These are phyloP conservation scores for Macadamia tetraphylla DNA, from an alignment of 164 flowering plant genomes.

Conservation along the genomic window DNA sequence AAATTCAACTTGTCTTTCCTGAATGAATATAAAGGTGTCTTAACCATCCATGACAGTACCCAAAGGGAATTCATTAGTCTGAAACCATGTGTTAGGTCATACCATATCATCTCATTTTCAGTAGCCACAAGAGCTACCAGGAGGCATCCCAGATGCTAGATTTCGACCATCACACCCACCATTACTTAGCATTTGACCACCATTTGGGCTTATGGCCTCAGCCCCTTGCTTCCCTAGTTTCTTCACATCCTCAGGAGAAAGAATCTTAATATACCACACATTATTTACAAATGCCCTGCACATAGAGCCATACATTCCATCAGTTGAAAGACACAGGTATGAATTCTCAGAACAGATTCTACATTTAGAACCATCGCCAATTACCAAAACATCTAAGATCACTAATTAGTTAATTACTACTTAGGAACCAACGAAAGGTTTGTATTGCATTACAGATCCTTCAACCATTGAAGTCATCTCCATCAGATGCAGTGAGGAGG, in stretches of 20 bases:
- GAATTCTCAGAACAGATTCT: not conserved
- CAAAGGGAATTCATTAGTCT: not conserved
- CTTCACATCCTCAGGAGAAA: conserved; percentile 70
- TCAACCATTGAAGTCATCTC: too few relatives aligned
- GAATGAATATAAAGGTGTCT: too few relatives aligned
- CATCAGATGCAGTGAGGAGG: too few relatives aligned
- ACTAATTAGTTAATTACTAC: too few relatives aligned
- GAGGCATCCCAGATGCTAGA: conserved; percentile 18
- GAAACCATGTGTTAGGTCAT: not conserved
- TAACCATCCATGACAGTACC: not conserved
- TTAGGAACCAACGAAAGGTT: too few relatives aligned
- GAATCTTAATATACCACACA: conserved; percentile 89
- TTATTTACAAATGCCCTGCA: conserved; percentile 78
- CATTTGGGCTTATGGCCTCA: too few relatives aligned
- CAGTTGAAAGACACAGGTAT: not conserved
- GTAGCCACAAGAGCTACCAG: conserved; percentile 15
- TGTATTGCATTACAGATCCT: too few relatives aligned
- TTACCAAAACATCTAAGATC: too few relatives aligned
- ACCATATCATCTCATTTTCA: not conserved
- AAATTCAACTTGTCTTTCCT: too few relatives aligned
- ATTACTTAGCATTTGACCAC: too few relatives aligned
- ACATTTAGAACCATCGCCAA: too few relatives aligned
- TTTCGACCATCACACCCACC: too few relatives aligned
- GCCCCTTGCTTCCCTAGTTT: conserved; percentile 43
- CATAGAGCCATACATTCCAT: not conserved